Evolutionary conservation across 1,284 basidiomycete genomes (phyloP), one percentile per base, ranked within the genome.

Genomic region (Xerocomus amazonicus): DNA sequence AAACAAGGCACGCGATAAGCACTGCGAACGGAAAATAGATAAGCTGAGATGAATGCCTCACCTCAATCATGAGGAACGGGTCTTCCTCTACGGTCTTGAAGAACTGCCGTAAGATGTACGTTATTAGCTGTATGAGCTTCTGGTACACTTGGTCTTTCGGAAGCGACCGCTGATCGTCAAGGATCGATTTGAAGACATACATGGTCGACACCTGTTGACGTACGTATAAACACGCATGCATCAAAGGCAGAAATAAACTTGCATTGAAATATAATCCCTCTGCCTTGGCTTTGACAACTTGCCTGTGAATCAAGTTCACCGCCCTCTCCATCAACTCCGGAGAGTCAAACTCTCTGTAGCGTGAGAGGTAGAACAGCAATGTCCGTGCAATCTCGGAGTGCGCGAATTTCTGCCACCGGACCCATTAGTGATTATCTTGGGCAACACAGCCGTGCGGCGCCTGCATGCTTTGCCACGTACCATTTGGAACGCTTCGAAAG

Each of bases 221-320:
- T 58, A 46, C 52, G 45, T 43, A 46, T 51, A 55, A 58, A 58
- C 46, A 50, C 23, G 14, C 38, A 50, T 19, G 13, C 34, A 46
- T 38, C 27, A 39, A 43, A 45, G 16, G 46, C 44, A 44, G 23
- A 39, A 43, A 33, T 29, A 23, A 23, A 66, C 78, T 53, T 51
- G 91, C 92, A 68, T 93, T 91, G 79, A 93, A 97, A 71, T 92
- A 97, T 12, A 97, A 71, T 0, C 87, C 92, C 65, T 97, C 93
- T 0, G 91, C 91, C 63, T 95, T 92, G 9, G 87, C 84, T 59
- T 82, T 87, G 55, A 97, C 82, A 31, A 85, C 92, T 60, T 95
- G 91, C 14, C 95, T 80, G 67, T 97, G 90, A 60, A 97, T 78
- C 53, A 97, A 71, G 53, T 80, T 81, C 17, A 96, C 91, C 31